Base-by-base conservation (phyloP, 2,329 filamentous ascomycete genomes). In the Parafenestella ontariensis region DNA sequence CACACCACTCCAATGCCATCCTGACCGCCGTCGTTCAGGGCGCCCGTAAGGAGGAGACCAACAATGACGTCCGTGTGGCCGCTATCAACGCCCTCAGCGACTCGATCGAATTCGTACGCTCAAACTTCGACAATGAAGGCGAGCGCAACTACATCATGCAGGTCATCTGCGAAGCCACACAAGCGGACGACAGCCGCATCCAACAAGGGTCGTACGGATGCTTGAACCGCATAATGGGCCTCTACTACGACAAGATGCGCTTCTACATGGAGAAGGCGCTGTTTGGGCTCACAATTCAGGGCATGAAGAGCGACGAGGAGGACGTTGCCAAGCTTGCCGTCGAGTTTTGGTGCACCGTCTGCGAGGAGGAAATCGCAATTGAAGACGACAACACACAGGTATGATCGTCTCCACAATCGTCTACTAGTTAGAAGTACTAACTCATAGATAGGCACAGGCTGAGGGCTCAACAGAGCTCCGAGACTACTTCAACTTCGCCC, bases 81-180 rank as follows among this genome's bases (percentile, higher is more conserved):
- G 95, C 95, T 72, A 95, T 99, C 74, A 91, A 91, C 45, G 95
- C 95, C 41, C 88, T 99, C 40, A 91, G 93, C 69, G 95, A 99
- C 78, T 97, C 94, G 34, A 88, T 98, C 56, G 95, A 99, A 78
- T 99, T 99, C 72, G 94, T 99, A 54, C 87, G 92, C 64, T 96
- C 92, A 80, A 99, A 99, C 82, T 99, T 99, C 79, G 96, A 97
- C 79, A 95, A 98, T 71, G 95, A 99, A 79, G 95, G 94, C 70
- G 95, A 99, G 84, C 89, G 95, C 66, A 99, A 99, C 82, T 99
- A 98, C 83, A 99, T 99, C 74, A 99, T 99, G 95, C 95, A 99
- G 82, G 95, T 99, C 64, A 92, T 99, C 71, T 99, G 95, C 80
- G 95, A 99, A 82, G 95, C 95, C 68, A 99, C 95, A 50, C 95